Conservation (phyloP, 768 basidiomycete species). For the Cystofilobasidium capitatum region DNA sequence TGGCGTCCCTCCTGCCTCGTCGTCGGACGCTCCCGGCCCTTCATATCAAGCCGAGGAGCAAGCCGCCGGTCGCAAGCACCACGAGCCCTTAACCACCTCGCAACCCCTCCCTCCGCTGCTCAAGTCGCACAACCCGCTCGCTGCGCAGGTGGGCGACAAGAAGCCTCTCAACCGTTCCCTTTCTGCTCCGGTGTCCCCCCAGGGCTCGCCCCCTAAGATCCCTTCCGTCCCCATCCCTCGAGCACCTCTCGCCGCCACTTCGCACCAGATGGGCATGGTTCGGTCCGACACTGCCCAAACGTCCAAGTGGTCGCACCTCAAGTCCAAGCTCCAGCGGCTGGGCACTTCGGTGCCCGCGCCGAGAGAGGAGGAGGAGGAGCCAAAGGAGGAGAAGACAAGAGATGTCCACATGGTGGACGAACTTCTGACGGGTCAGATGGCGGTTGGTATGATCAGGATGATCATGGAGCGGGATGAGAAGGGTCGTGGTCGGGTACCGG, state of each 20-base stretch:
- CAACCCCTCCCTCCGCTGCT: not conserved
- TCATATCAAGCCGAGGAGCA: not conserved
- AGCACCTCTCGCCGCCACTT: no score
- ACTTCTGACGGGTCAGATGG: conserved; percentile 37
- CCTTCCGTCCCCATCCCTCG: conserved; percentile 7
- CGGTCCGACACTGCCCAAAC: not conserved
- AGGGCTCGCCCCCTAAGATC: conserved; percentile 3
- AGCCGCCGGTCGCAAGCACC: not conserved
- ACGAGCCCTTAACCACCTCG: not conserved
- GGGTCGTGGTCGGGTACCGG: conserved; percentile 38
- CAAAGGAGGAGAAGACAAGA: not conserved
- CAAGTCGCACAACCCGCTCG: not conserved
- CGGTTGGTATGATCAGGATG: conserved; percentile 40
- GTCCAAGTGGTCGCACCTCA: conserved; percentile 18
- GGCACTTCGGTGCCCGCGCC: not conserved
- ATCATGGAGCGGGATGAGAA: conserved; percentile 40
- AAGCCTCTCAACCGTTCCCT: not conserved
- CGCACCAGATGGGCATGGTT: not conserved
- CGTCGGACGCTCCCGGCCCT: not conserved
- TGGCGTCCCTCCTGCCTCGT: not conserved
- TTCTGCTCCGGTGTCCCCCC: not conserved
- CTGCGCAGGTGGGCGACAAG: no score
- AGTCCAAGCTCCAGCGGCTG: conserved; percentile 18
- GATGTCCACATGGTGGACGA: conserved; percentile 34
- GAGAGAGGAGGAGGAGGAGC: not conserved